Evolutionary conservation across 257 asterid species (phyloP).

Genomic region (Pogostemon cablin): DNA sequence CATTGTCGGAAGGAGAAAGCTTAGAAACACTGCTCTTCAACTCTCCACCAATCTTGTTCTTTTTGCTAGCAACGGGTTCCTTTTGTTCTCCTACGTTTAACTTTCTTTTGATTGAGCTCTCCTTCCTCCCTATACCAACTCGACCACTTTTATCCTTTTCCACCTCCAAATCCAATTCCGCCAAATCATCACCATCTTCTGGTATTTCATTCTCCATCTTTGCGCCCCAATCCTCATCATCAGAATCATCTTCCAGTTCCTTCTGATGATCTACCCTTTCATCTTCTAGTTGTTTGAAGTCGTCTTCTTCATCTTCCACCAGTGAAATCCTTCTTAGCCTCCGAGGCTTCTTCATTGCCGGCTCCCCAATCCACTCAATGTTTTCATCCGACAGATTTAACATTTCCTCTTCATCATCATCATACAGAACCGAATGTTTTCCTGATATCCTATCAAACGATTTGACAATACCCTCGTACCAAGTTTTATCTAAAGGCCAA

Average conservation of each 20-base stretch:
- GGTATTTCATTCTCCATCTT: conserved; percentile 44
- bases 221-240: conserved; percentile 76
- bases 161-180: conserved; percentile 63
- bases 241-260: conserved; percentile 58
- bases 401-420: conserved; percentile 82
- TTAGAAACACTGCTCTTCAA: conserved; percentile 35
- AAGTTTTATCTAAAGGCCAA: conserved; percentile 82
- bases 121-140: conserved; percentile 33
- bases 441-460: conserved; percentile 70
- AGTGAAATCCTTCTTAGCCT: conserved; percentile 54
- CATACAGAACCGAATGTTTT: conserved; percentile 82
- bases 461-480: conserved; percentile 81
- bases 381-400: conserved; percentile 59
- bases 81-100: conserved; percentile 36
- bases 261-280: conserved; percentile 41
- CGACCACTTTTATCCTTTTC: conserved; percentile 47
- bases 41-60: conserved; percentile 48
- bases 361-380: conserved; percentile 65
- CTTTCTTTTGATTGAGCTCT: conserved; percentile 52
- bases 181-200: conserved; percentile 57
- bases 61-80: conserved; percentile 49
- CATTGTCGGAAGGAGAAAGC: conserved; percentile 35
- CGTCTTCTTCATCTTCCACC: conserved; percentile 57
- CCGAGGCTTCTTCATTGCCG: conserved; percentile 55
- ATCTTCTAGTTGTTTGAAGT: conserved; percentile 34